These are phyloP conservation scores for Kandelia obovata DNA, from an alignment of 345 rosid genomes.

Conservation along the genomic window DNA sequence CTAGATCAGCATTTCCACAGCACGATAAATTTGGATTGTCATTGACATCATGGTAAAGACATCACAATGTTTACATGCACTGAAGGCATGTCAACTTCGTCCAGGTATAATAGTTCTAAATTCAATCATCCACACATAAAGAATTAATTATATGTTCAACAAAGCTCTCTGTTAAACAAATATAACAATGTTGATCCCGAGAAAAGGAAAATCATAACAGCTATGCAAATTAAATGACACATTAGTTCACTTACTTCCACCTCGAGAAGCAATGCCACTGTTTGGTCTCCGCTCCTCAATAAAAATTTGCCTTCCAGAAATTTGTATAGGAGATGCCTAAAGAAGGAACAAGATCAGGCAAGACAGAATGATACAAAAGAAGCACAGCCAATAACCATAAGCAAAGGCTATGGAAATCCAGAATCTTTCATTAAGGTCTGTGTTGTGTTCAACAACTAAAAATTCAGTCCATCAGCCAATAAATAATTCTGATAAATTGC, in stretches of 20 bases:
- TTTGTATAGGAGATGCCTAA: conserved; percentile 86
- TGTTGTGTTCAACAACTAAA: neutral
- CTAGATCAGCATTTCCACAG: no score
- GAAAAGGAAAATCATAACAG: neutral
- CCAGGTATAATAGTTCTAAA: neutral
- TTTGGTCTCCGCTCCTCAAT: conserved; percentile 96
- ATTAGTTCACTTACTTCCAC: conserved; percentile 62
- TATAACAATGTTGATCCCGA: neutral
- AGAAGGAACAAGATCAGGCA: conserved; percentile 15
- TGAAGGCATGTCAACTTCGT: neutral
- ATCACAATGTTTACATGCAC: neutral
- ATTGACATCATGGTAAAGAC: neutral
- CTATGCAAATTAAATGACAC: neutral
- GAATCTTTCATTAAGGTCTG: neutral
- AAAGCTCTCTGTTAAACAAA: neutral
- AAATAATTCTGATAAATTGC: no score
- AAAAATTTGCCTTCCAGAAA: conserved; percentile 84
- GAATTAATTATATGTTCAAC: no score
- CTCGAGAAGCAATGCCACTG: conserved; percentile 60
- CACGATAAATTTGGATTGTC: no score
- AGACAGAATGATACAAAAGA: neutral
- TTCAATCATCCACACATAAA: no score
- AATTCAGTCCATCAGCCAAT: no score
- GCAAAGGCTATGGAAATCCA: neutral
- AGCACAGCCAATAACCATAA: neutral